These are phyloP conservation scores for Trichoderma atrobrunneum DNA, from an alignment of 2,329 filamentous ascomycete genomes.

Conservation along the genomic window DNA sequence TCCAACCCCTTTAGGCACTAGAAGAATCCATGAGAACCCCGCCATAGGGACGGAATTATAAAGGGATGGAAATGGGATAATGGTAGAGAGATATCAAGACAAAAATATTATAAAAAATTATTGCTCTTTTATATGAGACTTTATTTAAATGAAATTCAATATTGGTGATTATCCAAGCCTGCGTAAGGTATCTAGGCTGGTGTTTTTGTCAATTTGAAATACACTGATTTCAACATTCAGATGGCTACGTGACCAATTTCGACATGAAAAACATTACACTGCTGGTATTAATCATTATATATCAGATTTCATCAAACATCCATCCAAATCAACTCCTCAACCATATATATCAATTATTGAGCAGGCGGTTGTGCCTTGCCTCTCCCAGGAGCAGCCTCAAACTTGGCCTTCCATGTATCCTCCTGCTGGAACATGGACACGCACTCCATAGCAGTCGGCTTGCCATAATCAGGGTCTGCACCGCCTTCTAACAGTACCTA, in stretches of 20 bases:
- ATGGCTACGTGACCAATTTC: background rate
- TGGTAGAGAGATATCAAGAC: background rate
- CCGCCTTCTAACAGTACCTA: constrained; percentile 50
- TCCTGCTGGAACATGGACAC: constrained; percentile 53
- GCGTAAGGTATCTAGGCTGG: background rate
- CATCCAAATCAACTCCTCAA: background rate
- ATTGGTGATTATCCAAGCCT: background rate
- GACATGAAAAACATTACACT: background rate
- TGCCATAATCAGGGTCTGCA: constrained; percentile 53
- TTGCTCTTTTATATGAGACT: too few species aligned
- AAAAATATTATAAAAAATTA: background rate
- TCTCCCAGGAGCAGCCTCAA: constrained; percentile 47
- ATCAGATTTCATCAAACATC: background rate
- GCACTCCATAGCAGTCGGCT: constrained; percentile 48
- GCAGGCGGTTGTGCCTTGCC: constrained; percentile 39
- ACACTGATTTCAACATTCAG: background rate
- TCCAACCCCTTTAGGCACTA: constrained; percentile 19
- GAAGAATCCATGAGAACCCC: constrained; percentile 8
- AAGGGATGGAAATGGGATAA: background rate
- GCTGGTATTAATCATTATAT: background rate
- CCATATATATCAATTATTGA: background rate
- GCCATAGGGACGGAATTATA: background rate
- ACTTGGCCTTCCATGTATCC: constrained; percentile 48
- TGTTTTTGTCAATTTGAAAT: background rate
- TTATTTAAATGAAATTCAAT: too few species aligned